phyloP scores from a whole-genome alignment of 495 filamentous ascomycete species.

The Talaromyces liani region DNA sequence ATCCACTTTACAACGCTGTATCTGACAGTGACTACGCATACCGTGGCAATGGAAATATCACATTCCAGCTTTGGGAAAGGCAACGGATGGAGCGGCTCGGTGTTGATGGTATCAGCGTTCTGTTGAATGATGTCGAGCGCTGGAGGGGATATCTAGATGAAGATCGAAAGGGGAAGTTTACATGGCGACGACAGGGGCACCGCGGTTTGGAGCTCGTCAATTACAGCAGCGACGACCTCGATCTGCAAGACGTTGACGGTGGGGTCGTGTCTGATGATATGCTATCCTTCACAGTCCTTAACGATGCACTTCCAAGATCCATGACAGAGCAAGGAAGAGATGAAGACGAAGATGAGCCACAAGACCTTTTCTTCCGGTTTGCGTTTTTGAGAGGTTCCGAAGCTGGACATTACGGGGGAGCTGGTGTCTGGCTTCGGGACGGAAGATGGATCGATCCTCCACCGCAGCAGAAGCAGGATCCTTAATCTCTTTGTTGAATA shows the following conservation, averaged over 20 bases:
- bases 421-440: conserved; percentile 66
- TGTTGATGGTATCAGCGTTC: conserved; percentile 77
- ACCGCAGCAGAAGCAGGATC: conserved; percentile 14
- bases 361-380: conserved; percentile 77
- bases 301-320: background rate
- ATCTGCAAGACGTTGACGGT: background rate
- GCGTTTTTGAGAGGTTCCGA: conserved; percentile 65
- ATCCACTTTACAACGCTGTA: conserved; percentile 15
- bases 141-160: conserved; percentile 56
- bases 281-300: background rate
- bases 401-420: conserved; percentile 69
- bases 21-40: conserved; percentile 5
- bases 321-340: conserved; percentile 16
- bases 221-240: conserved; percentile 1
- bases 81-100: conserved; percentile 51
- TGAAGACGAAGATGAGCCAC: conserved; percentile 25
- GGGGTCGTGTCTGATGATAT: background rate
- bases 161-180: conserved; percentile 34
- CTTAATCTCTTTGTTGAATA: background rate
- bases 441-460: conserved; percentile 56
- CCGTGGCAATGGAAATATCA: conserved; percentile 44
- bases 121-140: conserved; percentile 93
- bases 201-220: conserved; percentile 29
- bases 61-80: conserved; percentile 46
- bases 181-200: conserved; percentile 40